Base-by-base conservation (phyloP, 202 grass and related monocot genomes). In the Elaeis oleifera region DNA sequence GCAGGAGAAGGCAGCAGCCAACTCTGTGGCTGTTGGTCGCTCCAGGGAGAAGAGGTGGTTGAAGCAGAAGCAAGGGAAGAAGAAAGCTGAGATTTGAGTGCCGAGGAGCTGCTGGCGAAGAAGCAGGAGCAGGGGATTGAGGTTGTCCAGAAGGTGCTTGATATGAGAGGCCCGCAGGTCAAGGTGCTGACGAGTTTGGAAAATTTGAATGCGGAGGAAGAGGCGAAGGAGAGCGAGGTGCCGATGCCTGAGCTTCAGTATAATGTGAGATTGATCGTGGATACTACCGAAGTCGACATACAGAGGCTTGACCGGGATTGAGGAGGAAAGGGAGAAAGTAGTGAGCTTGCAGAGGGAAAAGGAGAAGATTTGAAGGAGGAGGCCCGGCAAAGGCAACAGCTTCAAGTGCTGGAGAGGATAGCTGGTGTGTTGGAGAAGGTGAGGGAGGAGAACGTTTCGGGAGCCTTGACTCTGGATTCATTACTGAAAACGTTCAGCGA, bases 201-300 rank as follows among this genome's bases (percentile, higher is more conserved):
- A 54, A 84, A 89, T 11, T 81, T 96, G 49, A 91, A 79, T 69
- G 62, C 19, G 44, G 86, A 96, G 50, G 79, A 84, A 5, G 76
- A 85, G 71, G 88, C 82, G 82, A 79, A 79, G 79, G 82, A 62
- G 1, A 87, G 90, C 72, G 87, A 88, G 15, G 64, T 96, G 59
- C 91, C 91, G 0, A 91, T 91, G 87, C 86, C 83, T 0, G 91
- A 96, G 82, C 65, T 96, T 56, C 87, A 89, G 69, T 91, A 89
- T 73, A 96, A 91, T 68, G 85, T 96, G 50, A 68, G 87, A 23
- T 59, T 96, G 48, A 84, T 90, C 75, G 76, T 96, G 16, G 81
- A 96, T 6, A 80, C 83, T 57, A 72, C 84, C 9, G 85, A 78
- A 68, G 79, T 86, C 21, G 91, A 91, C 71, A 83, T 96, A 83